A percentile compares a stretch with the other conserved stretches of the same genome.
These are phyloP conservation scores for Quercus ilex DNA, from an alignment of 306 rosid species.

Conservation along the genomic window DNA sequence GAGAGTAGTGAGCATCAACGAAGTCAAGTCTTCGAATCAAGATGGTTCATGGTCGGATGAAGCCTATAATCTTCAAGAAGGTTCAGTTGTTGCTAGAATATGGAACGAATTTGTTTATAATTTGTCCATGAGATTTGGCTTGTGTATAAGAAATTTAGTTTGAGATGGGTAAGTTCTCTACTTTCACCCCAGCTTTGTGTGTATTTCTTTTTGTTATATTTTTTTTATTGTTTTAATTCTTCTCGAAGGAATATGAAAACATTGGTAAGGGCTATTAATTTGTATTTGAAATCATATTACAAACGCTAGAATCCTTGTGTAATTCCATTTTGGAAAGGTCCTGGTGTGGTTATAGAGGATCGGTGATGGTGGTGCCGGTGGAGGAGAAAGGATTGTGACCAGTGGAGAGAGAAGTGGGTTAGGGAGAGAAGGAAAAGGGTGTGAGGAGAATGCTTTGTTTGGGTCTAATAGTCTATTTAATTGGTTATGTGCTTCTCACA, in stretches of 20 bases:
- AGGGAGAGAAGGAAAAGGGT: too few relatives aligned
- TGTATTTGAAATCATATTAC: background rate
- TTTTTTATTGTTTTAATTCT: background rate
- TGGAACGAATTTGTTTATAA: background rate
- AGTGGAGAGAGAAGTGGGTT: too few relatives aligned
- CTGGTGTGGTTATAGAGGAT: background rate
- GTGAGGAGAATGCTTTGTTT: too few relatives aligned
- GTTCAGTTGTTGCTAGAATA: background rate
- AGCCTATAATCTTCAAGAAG: background rate
- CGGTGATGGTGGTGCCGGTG: fast-evolving
- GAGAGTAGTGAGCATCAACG: background rate
- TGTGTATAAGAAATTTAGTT: constrained; percentile 21
- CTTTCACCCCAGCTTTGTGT: background rate
- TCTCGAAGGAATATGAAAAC: background rate
- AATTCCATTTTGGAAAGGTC: background rate
- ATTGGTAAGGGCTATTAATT: background rate
- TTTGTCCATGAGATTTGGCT: background rate
- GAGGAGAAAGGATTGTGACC: too few relatives aligned
- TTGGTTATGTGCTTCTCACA: too few relatives aligned
- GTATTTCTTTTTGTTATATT: background rate
- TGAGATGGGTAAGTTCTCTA: background rate
- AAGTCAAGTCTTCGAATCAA: background rate
- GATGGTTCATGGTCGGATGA: background rate
- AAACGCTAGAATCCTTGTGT: background rate
- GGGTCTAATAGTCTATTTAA: too few relatives aligned